Percentiles rank a stretch among this genome's conserved stretches.
These are phyloP conservation scores for Sphaerulina musiva DNA, from an alignment of 2,329 filamentous ascomycete genomes.

Conservation along the genomic window DNA sequence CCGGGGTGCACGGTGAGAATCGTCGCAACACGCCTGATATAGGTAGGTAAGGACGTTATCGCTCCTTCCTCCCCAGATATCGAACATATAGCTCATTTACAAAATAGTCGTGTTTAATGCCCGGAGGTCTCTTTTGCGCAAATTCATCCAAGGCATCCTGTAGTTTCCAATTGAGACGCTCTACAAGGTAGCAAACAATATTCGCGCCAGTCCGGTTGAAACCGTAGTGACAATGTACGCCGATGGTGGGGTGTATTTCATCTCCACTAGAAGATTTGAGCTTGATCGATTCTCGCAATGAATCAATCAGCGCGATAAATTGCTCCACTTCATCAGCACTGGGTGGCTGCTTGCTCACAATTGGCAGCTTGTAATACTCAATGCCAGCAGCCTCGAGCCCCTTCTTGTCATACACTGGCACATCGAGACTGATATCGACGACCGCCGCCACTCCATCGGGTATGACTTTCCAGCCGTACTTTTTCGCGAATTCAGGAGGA, in stretches of 20 bases:
- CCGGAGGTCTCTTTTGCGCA: slow-evolving; percentile 63
- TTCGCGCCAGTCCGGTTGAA: slow-evolving; percentile 94
- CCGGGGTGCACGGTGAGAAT: no score
- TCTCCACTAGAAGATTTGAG: slow-evolving; percentile 34
- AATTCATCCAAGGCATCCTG: slow-evolving; percentile 76
- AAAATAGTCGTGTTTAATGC: slow-evolving; percentile 86
- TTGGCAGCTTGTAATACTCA: slow-evolving; percentile 71
- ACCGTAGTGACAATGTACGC: slow-evolving; percentile 91
- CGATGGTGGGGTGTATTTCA: slow-evolving; percentile 47
- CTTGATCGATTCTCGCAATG: slow-evolving; percentile 33
- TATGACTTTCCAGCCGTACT: slow-evolving; percentile 53
- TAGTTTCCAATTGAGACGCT: slow-evolving; percentile 64
- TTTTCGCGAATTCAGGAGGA: slow-evolving; percentile 62
- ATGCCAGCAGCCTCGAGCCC: slow-evolving; percentile 42
- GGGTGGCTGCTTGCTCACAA: slow-evolving; percentile 85
- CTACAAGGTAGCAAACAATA: slow-evolving; percentile 83
- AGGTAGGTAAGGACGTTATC: neutral
- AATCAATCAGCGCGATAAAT: slow-evolving; percentile 55
- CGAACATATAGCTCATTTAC: slow-evolving; percentile 53
- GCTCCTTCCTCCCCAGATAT: slow-evolving; percentile 16
- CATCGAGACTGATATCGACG: slow-evolving; percentile 85
- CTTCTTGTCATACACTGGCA: slow-evolving; percentile 76
- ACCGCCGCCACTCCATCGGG: slow-evolving; percentile 49
- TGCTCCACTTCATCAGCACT: slow-evolving; percentile 53
- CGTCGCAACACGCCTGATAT: no score